Evolutionary conservation across 192 early-diverging fungal species (phyloP).

Genomic region (Spizellomyces punctatus): DNA sequence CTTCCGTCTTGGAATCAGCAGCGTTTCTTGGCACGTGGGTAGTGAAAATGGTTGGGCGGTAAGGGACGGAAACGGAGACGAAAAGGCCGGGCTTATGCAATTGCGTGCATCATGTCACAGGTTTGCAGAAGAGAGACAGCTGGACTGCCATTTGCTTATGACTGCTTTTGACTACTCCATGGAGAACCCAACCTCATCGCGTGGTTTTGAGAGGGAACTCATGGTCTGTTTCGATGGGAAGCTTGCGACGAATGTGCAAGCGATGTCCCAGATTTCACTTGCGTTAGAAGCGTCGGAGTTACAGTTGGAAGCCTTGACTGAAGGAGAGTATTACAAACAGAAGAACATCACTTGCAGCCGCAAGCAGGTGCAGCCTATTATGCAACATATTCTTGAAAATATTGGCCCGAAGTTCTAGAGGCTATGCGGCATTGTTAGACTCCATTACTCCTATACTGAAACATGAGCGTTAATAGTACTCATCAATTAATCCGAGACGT

Average conservation of each 20-base stretch:
- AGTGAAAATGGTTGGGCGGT: slow-evolving; percentile 44
- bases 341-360: slow-evolving; percentile 55
- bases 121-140: slow-evolving; percentile 41
- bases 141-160: slow-evolving; percentile 64
- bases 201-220: slow-evolving; percentile 67
- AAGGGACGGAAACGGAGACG: slow-evolving; percentile 44
- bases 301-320: slow-evolving; percentile 28
- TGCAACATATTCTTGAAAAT: slow-evolving; percentile 60
- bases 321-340: slow-evolving; percentile 50
- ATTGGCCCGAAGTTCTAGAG: no score
- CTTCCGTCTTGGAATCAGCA: slow-evolving; percentile 62
- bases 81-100: background rate
- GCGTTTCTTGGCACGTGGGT: slow-evolving; percentile 54
- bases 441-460: no score
- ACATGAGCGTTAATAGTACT: no score
- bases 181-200: slow-evolving; percentile 10
- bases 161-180: slow-evolving; percentile 53
- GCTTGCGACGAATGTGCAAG: slow-evolving; percentile 6
- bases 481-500: no score
- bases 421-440: no score
- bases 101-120: slow-evolving; percentile 13
- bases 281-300: slow-evolving; percentile 41
- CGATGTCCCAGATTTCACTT: slow-evolving; percentile 26
- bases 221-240: slow-evolving; percentile 41
- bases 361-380: slow-evolving; percentile 64